phyloP scores from a whole-genome alignment of 2,329 filamentous ascomycete species.

The Immersiporthe knoxdaviesiana region DNA sequence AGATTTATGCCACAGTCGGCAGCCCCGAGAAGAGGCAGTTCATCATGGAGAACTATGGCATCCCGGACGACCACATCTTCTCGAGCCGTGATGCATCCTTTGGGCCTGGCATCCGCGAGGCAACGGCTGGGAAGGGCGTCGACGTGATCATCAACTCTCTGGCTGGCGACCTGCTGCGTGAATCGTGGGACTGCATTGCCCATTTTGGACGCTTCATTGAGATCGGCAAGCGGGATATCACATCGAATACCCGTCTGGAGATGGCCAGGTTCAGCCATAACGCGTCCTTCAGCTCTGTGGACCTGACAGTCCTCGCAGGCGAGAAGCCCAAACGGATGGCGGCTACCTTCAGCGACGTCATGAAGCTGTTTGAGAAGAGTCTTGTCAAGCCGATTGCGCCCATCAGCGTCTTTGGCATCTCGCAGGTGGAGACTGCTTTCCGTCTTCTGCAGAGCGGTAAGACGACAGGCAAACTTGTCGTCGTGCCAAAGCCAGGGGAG shows the following conservation, averaged over 20 bases:
- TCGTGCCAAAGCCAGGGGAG: slow-evolving; percentile 32
- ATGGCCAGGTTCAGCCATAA: slow-evolving; percentile 24
- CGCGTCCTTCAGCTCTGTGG: slow-evolving; percentile 28
- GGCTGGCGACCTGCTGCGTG: slow-evolving; percentile 16
- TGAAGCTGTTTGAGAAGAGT: slow-evolving; percentile 1
- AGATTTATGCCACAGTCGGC: slow-evolving; percentile 39
- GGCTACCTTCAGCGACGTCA: not conserved
- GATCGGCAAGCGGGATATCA: slow-evolving; percentile 26
- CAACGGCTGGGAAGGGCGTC: slow-evolving; percentile 5
- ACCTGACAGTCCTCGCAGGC: slow-evolving; percentile 11
- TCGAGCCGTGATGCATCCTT: slow-evolving; percentile 19
- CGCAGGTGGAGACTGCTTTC: slow-evolving; percentile 42
- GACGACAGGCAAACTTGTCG: slow-evolving; percentile 41
- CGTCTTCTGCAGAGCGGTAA: slow-evolving; percentile 38
- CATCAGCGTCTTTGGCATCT: slow-evolving; percentile 29
- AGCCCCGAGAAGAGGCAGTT: slow-evolving; percentile 37
- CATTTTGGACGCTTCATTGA: slow-evolving; percentile 25
- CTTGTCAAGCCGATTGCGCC: slow-evolving; percentile 23
- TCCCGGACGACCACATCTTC: slow-evolving; percentile 32
- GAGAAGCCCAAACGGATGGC: slow-evolving; percentile 10
- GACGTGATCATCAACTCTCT: slow-evolving; percentile 28
- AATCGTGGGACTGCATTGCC: slow-evolving; percentile 22
- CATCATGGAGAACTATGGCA: slow-evolving; percentile 29
- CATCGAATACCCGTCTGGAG: slow-evolving; percentile 8
- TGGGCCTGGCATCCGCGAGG: slow-evolving; percentile 3